A percentile compares a stretch with the other conserved stretches of the same genome.
Evolutionary conservation across 805 yeast species (phyloP).

Genomic region (Diddensiella santjacobensis): DNA sequence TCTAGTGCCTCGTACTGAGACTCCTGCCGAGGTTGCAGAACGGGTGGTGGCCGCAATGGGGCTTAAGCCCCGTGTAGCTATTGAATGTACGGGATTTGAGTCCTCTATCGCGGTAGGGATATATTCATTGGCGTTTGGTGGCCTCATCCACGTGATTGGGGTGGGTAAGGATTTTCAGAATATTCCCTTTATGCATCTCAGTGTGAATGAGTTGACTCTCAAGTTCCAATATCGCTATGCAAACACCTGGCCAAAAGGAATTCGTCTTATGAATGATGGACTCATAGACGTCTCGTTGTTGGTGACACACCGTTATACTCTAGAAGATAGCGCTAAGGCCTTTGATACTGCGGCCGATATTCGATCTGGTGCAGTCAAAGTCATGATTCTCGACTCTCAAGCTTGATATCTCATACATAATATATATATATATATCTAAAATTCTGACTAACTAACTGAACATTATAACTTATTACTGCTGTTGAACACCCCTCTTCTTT

Average conservation of each 20-base stretch:
- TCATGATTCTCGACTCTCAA: conserved; percentile 43
- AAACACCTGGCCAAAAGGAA: conserved; percentile 56
- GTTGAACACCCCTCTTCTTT: too few relatives aligned
- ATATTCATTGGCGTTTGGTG: conserved; percentile 46
- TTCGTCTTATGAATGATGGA: conserved; percentile 44
- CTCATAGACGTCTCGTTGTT: conserved; percentile 43
- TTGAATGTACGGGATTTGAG: conserved; percentile 57
- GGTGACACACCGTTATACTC: conserved; percentile 47
- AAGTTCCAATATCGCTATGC: conserved; percentile 52
- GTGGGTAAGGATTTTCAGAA: conserved; percentile 47
- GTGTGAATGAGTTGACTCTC: conserved; percentile 50
- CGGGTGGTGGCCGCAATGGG: conserved; percentile 37
- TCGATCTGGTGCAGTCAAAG: conserved; percentile 45
- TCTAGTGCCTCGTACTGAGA: conserved; percentile 41
- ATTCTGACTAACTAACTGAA: too few relatives aligned
- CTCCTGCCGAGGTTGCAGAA: conserved; percentile 30
- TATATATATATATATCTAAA: too few relatives aligned
- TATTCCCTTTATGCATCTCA: conserved; percentile 53
- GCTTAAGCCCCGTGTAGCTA: conserved; percentile 40
- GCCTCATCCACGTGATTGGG: conserved; percentile 47
- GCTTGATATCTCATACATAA: too few relatives aligned
- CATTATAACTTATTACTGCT: too few relatives aligned
- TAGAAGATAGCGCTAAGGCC: conserved; percentile 49
- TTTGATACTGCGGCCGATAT: conserved; percentile 41
- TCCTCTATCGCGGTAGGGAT: conserved; percentile 45